These are phyloP conservation scores for Ballota nigra DNA, from an alignment of 257 asterid genomes.

Conservation along the genomic window DNA sequence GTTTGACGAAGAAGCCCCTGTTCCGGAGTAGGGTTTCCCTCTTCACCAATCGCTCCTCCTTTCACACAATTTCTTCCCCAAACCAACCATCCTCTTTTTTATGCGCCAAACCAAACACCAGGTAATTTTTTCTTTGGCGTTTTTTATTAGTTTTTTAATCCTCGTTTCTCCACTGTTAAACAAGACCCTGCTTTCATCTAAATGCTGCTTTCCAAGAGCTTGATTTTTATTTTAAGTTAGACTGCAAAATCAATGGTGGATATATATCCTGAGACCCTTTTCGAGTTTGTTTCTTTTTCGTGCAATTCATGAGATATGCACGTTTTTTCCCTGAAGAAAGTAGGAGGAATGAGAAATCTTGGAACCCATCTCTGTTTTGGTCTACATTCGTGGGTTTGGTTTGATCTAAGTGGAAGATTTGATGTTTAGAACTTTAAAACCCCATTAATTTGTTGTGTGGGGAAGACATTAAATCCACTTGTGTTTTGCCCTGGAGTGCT, in stretches of 20 bases:
- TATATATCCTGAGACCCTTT: conserved; percentile 10
- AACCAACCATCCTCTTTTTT: conserved; percentile 22
- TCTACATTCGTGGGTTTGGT: conserved; percentile 11
- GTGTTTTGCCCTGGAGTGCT: background rate
- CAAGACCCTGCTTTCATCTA: background rate
- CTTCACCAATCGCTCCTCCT: conserved; percentile 38
- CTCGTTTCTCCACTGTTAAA: conserved; percentile 8
- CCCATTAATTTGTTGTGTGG: background rate
- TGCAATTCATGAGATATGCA: conserved; percentile 6
- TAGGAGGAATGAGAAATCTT: background rate
- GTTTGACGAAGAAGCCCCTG: conserved; percentile 21
- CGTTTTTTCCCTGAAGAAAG: background rate
- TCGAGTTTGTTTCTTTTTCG: background rate
- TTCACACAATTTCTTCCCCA: conserved; percentile 25
- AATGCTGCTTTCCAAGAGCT: conserved; percentile 13
- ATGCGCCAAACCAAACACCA: conserved; percentile 37
- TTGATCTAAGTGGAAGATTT: background rate
- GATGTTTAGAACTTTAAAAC: background rate
- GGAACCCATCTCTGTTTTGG: background rate
- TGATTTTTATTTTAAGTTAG: background rate
- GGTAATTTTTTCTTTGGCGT: conserved; percentile 19
- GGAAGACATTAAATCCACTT: too few relatives aligned
- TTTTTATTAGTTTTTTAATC: background rate
- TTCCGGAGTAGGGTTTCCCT: conserved; percentile 33
- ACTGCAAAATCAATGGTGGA: conserved; percentile 3